Conservation (phyloP, 129 eudicot genomes). For the Logfia minima region DNA sequence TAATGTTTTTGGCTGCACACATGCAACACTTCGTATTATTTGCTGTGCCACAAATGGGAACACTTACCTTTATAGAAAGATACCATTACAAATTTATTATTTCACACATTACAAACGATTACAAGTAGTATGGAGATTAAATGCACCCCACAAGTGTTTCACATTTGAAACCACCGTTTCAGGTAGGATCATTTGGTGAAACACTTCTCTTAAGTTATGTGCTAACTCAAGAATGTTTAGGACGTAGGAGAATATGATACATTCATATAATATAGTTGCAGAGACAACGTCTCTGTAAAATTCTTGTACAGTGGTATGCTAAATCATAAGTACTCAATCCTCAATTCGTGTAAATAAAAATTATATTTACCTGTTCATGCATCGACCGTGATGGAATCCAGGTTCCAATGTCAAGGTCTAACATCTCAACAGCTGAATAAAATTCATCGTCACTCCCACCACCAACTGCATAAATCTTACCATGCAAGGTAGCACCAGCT, state of each 20-base stretch:
- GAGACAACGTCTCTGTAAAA: not conserved
- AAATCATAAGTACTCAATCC: not conserved
- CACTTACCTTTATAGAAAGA: not conserved
- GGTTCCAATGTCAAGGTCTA: slow-evolving; percentile 58
- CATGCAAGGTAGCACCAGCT: slow-evolving; percentile 64
- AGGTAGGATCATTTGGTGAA: not conserved
- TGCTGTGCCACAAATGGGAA: not conserved
- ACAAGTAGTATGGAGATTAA: not conserved
- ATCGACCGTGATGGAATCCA: slow-evolving; percentile 70
- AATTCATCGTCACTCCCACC: slow-evolving; percentile 65
- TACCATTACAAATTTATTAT: not conserved
- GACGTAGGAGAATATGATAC: not conserved
- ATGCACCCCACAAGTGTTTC: not conserved
- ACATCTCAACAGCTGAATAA: slow-evolving; percentile 75
- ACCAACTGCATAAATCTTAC: slow-evolving; percentile 72
- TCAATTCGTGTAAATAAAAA: slow-evolving; percentile 11
- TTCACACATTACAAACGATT: not conserved
- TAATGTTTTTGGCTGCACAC: not conserved
- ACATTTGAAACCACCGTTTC: not conserved
- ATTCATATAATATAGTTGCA: not conserved
- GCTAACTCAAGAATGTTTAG: not conserved
- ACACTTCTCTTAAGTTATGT: not conserved
- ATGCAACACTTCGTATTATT: not conserved
- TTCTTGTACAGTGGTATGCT: not conserved
- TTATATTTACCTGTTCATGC: slow-evolving; percentile 58